Evolutionary conservation across 2,329 filamentous ascomycete genomes (phyloP), one percentile per base, ranked within the genome.

Genomic region (Phyllosticta ampelicida): DNA sequence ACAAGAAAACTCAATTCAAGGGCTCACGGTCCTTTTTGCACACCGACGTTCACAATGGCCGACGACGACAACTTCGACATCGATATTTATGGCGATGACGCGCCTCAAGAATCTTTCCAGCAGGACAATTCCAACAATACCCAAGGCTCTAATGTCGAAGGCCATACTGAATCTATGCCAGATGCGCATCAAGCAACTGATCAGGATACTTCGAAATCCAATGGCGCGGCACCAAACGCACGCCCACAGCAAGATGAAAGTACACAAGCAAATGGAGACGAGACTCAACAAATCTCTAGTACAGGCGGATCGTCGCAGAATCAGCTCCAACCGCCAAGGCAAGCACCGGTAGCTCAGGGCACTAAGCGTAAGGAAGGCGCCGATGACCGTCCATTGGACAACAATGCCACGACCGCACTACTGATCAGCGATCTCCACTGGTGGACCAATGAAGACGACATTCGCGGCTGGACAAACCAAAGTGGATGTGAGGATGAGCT

Each of bases 391-490:
- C 77, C 76, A 1, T 69, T 78, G 5, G 83, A 86, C 60, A 78
- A 79, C 1, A 79, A 80, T 61, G 84, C 84, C 2, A 84, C 81
- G 5, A 78, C 84, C 21, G 90, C 91, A 0, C 75, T 97, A 28
- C 84, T 95, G 71, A 83, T 97, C 56, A 91, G 89, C 2, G 94
- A 97, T 54, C 78, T 99, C 9, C 87, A 89, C 71, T 99, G 94
- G 94, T 97, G 92, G 92, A 91, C 86, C 28, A 72, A 68, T 2
- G 94, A 99, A 69, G 94, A 99, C 68, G 90, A 97, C 65, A 83
- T 99, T 59, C 87, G 94, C 56, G 88, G 87, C 54, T 96, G 90
- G 89, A 80, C 87, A 21, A 84, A 85, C 63, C 81, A 88, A 63
- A 89, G 87, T n/a, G 82, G 81, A 1, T 89, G 84, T 64, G 94